Base-by-base conservation (phyloP, 2,329 filamentous ascomycete genomes). In the Orbilia blumenaviensis region DNA sequence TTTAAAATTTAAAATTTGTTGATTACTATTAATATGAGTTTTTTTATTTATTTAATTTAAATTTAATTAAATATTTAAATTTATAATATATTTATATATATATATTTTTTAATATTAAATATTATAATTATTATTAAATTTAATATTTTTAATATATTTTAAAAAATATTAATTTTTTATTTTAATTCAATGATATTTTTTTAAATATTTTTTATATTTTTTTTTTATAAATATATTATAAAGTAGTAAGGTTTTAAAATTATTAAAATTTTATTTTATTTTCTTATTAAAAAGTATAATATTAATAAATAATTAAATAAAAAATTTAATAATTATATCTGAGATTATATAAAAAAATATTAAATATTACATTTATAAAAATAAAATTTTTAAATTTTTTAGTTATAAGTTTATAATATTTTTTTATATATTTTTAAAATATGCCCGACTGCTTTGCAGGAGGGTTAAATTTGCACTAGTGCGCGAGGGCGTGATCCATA, bases 21-120 rank as follows among this genome's bases (percentile, higher is more conserved):
- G 9, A 46, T 46, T 46, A 9, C 18, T 46, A 46, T 46, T 46
- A 8, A 46, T 23, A 46, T 23, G 10, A 48, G 2, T 27, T n/a
- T 48, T 48, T 3, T 48, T 48, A 27, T 14, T 27, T 14, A n/a
- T n/a, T n/a, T 27, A n/a, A 2, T 27, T 7, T 48, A n/a, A 3
- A 2, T 48, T 7, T 27, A 27, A 7, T 27, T 3, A 27, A 14
- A n/a, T 27, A 27, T 27, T 27, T 23, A 27, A n/a, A 27, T 48
- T 27, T 27, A 48, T n/a, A 5, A 27, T 23, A 48, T 3, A 12
- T 29, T 66, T 46, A 21, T 25, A 46, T 56, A 54, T 46, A n/a
- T 42, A 54, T 18, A 27, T 46, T 36, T 64, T 64, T 36, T 54
- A 32, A 29, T 18, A 48, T 48, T 48, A 48, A 21, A 48, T 48